A percentile compares a stretch with the other conserved stretches of the same genome.
These are phyloP conservation scores for Arthrobotrys sinensis DNA, from an alignment of 2,329 filamentous ascomycete species.

Conservation along the genomic window DNA sequence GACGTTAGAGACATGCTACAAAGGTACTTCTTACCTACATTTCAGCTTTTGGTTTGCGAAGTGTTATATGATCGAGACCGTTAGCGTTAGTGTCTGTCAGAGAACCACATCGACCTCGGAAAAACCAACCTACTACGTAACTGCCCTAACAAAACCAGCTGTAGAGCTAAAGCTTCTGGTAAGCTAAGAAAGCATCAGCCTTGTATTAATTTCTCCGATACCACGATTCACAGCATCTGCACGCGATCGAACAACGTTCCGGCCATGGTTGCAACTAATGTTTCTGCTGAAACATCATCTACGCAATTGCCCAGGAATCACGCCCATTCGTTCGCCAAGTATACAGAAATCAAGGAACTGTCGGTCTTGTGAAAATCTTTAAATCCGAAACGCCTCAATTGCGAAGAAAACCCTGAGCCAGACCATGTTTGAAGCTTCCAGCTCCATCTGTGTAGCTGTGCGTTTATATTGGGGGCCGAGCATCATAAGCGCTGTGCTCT, in stretches of 20 bases:
- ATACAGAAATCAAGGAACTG: neutral
- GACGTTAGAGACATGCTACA: slow-evolving; percentile 27
- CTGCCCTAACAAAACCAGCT: slow-evolving; percentile 18
- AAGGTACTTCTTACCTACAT: slow-evolving; percentile 26
- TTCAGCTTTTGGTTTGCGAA: slow-evolving; percentile 14
- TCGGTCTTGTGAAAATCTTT: slow-evolving; percentile 28
- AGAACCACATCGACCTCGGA: slow-evolving; percentile 35
- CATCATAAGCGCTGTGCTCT: slow-evolving; percentile 33
- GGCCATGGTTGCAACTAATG: slow-evolving; percentile 28
- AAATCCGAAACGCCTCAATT: slow-evolving; percentile 55
- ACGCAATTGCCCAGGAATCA: slow-evolving; percentile 51
- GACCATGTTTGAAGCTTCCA: neutral
- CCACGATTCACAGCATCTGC: slow-evolving; percentile 37
- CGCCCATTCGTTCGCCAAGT: slow-evolving; percentile 35
- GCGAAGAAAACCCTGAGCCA: neutral
- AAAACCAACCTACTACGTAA: slow-evolving; percentile 37
- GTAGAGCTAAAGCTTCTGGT: slow-evolving; percentile 17
- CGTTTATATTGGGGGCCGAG: neutral
- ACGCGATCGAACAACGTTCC: slow-evolving; percentile 41
- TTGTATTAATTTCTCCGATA: slow-evolving; percentile 50
- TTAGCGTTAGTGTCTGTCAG: slow-evolving; percentile 36
- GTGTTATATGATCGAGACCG: slow-evolving; percentile 16
- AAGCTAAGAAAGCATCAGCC: slow-evolving; percentile 20
- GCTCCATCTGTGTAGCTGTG: slow-evolving; percentile 14
- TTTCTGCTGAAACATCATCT: slow-evolving; percentile 49